These are phyloP conservation scores for Penicillium capsulatum DNA, from an alignment of 2,329 filamentous ascomycete species.

Conservation along the genomic window DNA sequence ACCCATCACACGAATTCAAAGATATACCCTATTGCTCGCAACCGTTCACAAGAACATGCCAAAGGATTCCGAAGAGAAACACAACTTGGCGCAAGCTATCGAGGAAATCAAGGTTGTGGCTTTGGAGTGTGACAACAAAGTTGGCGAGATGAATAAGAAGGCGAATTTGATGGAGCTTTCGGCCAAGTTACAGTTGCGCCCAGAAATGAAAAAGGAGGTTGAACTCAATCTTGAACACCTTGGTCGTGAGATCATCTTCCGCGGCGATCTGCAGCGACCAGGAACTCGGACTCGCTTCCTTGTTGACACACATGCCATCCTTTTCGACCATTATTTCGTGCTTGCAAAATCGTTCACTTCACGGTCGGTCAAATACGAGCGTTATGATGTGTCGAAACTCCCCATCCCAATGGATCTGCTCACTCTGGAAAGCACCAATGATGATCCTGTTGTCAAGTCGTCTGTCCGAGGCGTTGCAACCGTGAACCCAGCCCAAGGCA, in stretches of 20 bases:
- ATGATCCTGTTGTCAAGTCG: slow-evolving; percentile 81
- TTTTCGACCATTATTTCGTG: slow-evolving; percentile 96
- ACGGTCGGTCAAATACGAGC: slow-evolving; percentile 68
- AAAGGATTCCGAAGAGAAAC: slow-evolving; percentile 83
- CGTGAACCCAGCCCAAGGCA: slow-evolving; percentile 53
- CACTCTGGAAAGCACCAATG: slow-evolving; percentile 85
- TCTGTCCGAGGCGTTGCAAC: slow-evolving; percentile 65
- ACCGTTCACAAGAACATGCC: slow-evolving; percentile 81
- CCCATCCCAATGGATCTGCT: slow-evolving; percentile 96
- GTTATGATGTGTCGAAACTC: slow-evolving; percentile 89
- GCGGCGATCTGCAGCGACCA: slow-evolving; percentile 84
- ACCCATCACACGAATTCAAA: slow-evolving; percentile 86
- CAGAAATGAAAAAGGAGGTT: slow-evolving; percentile 77
- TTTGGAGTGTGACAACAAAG: slow-evolving; percentile 83
- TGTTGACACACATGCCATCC: slow-evolving; percentile 86
- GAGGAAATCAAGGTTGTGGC: slow-evolving; percentile 89
- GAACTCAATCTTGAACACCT: slow-evolving; percentile 87
- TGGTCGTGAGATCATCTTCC: slow-evolving; percentile 82
- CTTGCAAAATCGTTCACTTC: slow-evolving; percentile 73
- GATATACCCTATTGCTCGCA: slow-evolving; percentile 77
- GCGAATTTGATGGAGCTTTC: slow-evolving; percentile 82
- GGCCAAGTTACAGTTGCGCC: slow-evolving; percentile 75
- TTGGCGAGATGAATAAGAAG: slow-evolving; percentile 88
- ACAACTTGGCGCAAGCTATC: slow-evolving; percentile 76
- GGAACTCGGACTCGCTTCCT: slow-evolving; percentile 85